Base-by-base conservation (phyloP, 1,284 basidiomycete genomes). In the Mixia osmundae region DNA sequence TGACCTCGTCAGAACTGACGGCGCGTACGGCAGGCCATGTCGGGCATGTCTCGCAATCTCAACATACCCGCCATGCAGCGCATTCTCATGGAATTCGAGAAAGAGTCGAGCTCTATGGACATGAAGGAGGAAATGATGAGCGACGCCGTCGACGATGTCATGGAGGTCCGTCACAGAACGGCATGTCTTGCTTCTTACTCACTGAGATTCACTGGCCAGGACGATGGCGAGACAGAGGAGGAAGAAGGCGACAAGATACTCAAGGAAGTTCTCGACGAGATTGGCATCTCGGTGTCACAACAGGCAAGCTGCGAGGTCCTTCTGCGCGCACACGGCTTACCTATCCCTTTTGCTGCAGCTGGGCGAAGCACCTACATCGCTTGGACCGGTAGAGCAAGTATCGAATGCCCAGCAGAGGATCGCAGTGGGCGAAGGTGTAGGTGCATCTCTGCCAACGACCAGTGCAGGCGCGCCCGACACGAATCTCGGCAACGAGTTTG, bases 101-200 rank as follows among this genome's bases (percentile, higher is more conserved):
- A 74, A 51, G 91, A 99, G 60, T 89, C 76, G 45, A 72, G 77
- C 8, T 79, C 76, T 55, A 99, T 99, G 91, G 89, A 97, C 58
- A 97, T 99, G 91, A 97, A 95, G 60, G 91, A 95, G 59, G 89
- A 94, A 57, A 91, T 97, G 77, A 97, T 97, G 89, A 80, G 76
- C 25, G 91, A 97, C 44, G 78, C 87, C 1, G 77, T 97, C 7
- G 91, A 97, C 58, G 89, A 94, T 52, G 87, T 85, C 25, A 95
- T 97, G 83, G 85, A 91, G 50, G 78, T 80, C 34, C 80, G 51
- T 8, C 8, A 8, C 29, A 15, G 29, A 15, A 15, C 29, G n/a
- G n/a, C 18, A 8, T 30, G n/a, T 7, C 14, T 8, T 15, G n/a
- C 9, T 14, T 30, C n/a, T 8, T 11, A 33, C n/a, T n/a, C n/a